These are phyloP conservation scores for Sporothrix variecibatus DNA, from an alignment of 2,329 filamentous ascomycete species.

Conservation along the genomic window DNA sequence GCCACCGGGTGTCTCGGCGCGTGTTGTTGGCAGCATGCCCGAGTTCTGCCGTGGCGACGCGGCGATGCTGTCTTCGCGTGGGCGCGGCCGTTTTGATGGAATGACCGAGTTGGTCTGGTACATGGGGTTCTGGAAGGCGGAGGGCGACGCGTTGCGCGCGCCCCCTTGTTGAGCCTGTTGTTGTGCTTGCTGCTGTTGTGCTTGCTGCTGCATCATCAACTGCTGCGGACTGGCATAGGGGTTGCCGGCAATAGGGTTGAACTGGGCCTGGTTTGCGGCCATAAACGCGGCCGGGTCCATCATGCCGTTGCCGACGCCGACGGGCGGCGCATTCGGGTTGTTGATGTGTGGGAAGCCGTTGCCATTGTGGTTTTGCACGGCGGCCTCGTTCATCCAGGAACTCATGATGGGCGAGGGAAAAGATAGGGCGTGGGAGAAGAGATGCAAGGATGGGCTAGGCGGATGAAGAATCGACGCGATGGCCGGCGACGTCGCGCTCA, in stretches of 20 bases:
- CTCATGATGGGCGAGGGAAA: constrained; percentile 55
- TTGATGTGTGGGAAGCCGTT: constrained; percentile 67
- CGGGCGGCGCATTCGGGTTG: constrained; percentile 53
- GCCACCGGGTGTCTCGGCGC: constrained; percentile 85
- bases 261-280: constrained; percentile 44
- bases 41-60: constrained; percentile 78
- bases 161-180: constrained; percentile 44
- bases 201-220: constrained; percentile 64
- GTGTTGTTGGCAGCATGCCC: constrained; percentile 74
- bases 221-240: constrained; percentile 60
- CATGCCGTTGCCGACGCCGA: constrained; percentile 53
- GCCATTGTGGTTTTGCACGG: constrained; percentile 69
- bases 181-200: constrained; percentile 37
- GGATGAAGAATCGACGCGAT: neutral
- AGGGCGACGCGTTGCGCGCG: constrained; percentile 68
- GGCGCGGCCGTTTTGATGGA: constrained; percentile 83
- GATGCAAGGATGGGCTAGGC: neutral
- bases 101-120: constrained; percentile 86
- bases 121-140: constrained; percentile 62
- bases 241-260: constrained; percentile 44
- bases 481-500: neutral
- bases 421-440: constrained; percentile 18
- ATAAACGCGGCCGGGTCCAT: constrained; percentile 68
- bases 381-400: constrained; percentile 72
- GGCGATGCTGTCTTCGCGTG: constrained; percentile 79